Percentiles rank a stretch among this genome's conserved stretches.
phyloP scores from a whole-genome alignment of 2,329 filamentous ascomycete genomes.

The Alternaria postmessia region DNA sequence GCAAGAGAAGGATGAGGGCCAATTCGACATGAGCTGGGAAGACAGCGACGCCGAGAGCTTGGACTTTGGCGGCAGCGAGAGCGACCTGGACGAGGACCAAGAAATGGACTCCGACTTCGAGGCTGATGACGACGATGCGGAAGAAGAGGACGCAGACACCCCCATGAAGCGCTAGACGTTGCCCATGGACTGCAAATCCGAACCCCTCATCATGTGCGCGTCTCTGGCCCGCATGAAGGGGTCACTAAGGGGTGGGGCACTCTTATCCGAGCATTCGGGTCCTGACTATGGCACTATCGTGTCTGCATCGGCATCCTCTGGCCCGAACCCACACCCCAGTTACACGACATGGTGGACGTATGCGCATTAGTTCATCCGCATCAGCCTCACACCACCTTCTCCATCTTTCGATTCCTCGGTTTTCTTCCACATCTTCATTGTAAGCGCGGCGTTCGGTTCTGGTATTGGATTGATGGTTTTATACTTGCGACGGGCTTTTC shows the following conservation, averaged over 20 bases:
- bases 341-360: not conserved
- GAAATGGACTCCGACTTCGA: constrained; percentile 67
- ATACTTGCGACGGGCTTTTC: not conserved
- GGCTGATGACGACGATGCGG: constrained; percentile 54
- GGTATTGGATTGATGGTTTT: constrained; percentile 15
- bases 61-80: constrained; percentile 73
- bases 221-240: not conserved
- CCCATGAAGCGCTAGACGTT: constrained; percentile 16
- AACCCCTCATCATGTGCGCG: not conserved
- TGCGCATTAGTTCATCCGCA: constrained; percentile 12
- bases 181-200: not conserved
- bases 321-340: not conserved
- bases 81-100: constrained; percentile 62
- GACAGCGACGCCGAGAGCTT: constrained; percentile 64
- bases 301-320: not conserved
- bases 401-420: constrained; percentile 5
- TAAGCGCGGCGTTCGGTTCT: constrained; percentile 38
- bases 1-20: constrained; percentile 71
- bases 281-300: not conserved
- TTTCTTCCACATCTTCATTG: constrained; percentile 15
- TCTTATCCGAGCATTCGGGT: not conserved
- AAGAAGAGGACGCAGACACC: constrained; percentile 39
- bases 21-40: constrained; percentile 60
- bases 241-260: constrained; percentile 2
- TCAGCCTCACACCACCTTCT: not conserved